Evolutionary conservation across 352 stramenopile species (phyloP), one percentile per base, ranked within the genome.

Genomic region (Chrysophaeum taylorii): DNA sequence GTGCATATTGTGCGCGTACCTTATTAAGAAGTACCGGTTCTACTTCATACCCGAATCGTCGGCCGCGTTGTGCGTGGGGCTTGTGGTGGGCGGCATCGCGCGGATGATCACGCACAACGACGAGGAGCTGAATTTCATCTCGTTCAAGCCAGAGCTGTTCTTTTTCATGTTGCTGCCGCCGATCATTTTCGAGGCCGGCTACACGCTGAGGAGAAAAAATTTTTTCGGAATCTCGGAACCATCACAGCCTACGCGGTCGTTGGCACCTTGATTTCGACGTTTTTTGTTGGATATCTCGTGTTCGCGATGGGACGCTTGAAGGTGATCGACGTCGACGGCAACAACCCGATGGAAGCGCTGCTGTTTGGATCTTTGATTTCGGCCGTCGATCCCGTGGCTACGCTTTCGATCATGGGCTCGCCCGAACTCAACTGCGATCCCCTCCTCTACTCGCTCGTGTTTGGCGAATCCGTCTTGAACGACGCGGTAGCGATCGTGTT

Each of bases 191-290:
- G 92, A 98, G 80, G 68, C 57, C 57, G 39, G 48, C 21, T 64
- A 71, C 60, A 74, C 42, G 53, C 29, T 71, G 1, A 29, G 57
- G 25, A 64, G 87, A 76, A 92, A 94, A 83, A 82, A 88, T 52
- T 97, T 97, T 97, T 98, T 81, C 81, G 91, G 70, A 98, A 98
- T 73, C 92, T 98, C 78, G 90, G 89, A 43, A 93, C 92, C 1
- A 98, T 98, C 74, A 75, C 91, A 61, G 74, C 96, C 29, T 97
- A 92, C 77, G 92, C 93, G 0, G 92, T 98, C 68, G 73, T 96
- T 45, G 93, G 93, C 5, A 98, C 92, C 15, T 87, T 98, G 64
- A 85, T 97, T 15, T 96, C 88, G 35, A 97, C 92, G 16, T 97
- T 98, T 79, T 79, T 95, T n/a, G 88, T 97, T 29, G 92, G 92